These are phyloP conservation scores for Saccharomycopsis schoenii DNA, from an alignment of 805 yeast species.

Conservation along the genomic window DNA sequence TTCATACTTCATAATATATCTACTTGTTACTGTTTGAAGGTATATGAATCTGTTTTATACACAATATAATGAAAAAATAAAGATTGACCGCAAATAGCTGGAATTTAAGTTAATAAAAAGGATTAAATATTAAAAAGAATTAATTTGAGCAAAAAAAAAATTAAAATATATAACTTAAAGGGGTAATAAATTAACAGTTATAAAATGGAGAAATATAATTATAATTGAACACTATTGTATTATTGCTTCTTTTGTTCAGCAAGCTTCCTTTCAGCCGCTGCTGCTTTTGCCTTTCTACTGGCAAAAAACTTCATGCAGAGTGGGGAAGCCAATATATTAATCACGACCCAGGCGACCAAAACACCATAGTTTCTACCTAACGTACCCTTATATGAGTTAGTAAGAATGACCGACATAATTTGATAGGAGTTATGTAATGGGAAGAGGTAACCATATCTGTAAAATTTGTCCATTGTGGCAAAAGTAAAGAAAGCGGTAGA, in stretches of 20 bases:
- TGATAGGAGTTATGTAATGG: conserved; percentile 63
- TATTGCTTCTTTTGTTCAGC: neutral
- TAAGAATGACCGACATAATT: conserved; percentile 47
- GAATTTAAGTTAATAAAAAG: too few species aligned
- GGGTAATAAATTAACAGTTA: too few species aligned
- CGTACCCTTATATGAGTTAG: conserved; percentile 44
- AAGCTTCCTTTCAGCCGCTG: conserved; percentile 4
- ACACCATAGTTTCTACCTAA: conserved; percentile 55
- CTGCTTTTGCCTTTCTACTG: conserved; percentile 26
- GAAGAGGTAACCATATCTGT: conserved; percentile 53
- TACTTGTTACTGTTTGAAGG: too few species aligned
- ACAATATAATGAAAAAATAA: too few species aligned
- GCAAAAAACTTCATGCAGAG: conserved; percentile 35
- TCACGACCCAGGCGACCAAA: conserved; percentile 48
- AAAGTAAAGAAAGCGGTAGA: conserved; percentile 54
- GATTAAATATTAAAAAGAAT: too few species aligned
- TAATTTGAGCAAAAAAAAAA: too few species aligned
- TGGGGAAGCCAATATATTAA: conserved; percentile 37
- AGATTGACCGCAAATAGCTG: too few species aligned
- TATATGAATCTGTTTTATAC: too few species aligned
- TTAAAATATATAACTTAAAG: too few species aligned
- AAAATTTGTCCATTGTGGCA: conserved; percentile 23
- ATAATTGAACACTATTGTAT: too few species aligned
- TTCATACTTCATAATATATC: too few species aligned
- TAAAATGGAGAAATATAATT: too few species aligned